These are phyloP conservation scores for Catharanthus roseus DNA, from an alignment of 257 asterid species.

Conservation along the genomic window DNA sequence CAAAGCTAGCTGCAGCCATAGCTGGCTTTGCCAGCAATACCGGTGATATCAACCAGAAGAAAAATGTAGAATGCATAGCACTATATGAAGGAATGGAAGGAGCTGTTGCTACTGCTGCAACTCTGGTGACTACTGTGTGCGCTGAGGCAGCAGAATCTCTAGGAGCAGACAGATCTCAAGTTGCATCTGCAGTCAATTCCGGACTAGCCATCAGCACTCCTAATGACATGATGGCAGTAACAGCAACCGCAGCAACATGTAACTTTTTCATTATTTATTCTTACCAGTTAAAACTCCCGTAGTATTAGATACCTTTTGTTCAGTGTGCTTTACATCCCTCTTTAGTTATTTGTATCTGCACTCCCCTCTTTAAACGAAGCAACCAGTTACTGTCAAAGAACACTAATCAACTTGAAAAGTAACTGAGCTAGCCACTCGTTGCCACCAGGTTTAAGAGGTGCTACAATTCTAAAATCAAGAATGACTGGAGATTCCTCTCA, in stretches of 20 bases:
- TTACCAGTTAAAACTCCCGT: neutral
- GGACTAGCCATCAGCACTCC: constrained; percentile 60
- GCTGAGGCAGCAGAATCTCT: constrained; percentile 63
- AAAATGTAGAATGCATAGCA: constrained; percentile 17
- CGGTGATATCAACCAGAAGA: constrained; percentile 21
- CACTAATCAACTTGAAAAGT: neutral
- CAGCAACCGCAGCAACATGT: constrained; percentile 71
- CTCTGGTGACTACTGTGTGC: constrained; percentile 50
- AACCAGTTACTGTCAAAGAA: neutral
- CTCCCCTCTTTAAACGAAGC: neutral
- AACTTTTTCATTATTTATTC: constrained; percentile 6
- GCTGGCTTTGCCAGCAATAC: constrained; percentile 43
- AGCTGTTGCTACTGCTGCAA: constrained; percentile 55
- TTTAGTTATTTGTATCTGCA: neutral
- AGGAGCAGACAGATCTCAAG: constrained; percentile 49
- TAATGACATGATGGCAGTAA: constrained; percentile 50
- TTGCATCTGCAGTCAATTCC: constrained; percentile 50
- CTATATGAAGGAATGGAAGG: constrained; percentile 29
- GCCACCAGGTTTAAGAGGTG: constrained; percentile 54
- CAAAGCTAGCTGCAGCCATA: constrained; percentile 70
- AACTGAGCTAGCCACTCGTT: neutral
- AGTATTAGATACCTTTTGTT: neutral
- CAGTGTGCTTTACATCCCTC: neutral
- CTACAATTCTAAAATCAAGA: constrained; percentile 53
- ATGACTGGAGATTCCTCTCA: constrained; percentile 27